Base-by-base conservation (phyloP, 306 rosid species). In the Lupinus albus region DNA sequence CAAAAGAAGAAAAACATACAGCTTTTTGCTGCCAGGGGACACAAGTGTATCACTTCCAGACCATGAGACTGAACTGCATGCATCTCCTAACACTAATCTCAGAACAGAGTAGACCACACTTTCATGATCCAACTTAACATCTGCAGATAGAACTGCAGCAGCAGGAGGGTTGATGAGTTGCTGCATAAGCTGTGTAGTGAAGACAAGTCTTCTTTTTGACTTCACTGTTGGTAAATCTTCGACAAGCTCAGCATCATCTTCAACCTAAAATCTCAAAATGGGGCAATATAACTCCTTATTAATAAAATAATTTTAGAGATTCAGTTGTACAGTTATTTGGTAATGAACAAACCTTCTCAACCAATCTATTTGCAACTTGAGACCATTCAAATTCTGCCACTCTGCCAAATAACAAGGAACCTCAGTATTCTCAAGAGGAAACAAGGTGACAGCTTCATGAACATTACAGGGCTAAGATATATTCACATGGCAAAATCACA, bases 121-220 rank as follows among this genome's bases (percentile, higher is more conserved):
- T 79, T 81, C 95, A 78, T 74, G 76, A 49, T 85, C 81, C 67
- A 71, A 76, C 79, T 76, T 81, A 38, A 83, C 82, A 75, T 84
- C 93, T 21, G 86, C 83, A 52, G 87, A 87, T 78, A 92, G 96
- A 70, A 82, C 70, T 9, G 73, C 72, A 2, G 85, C 73, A 25
- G 92, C 75, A 67, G 94, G 96, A 70, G 96, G 84, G 58, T 56
- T 70, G 71, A 92, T 83, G 72, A 92, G 85, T 75, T 86, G 95
- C 80, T 92, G 98, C 84, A 89, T 80, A 61, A 92, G 92, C 81
- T 84, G 96, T 6, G 92, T 78, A 3, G 95, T 87, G 83, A 85
- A 83, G 63, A 81, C 77, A 51, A 89, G 95, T 80, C 98, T 78
- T 79, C 84, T 83, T 80, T 70, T 92, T n/a, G 84, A 52, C 77